These are phyloP conservation scores for Penicillium cataractarum DNA, from an alignment of 495 filamentous ascomycete genomes.

Conservation along the genomic window DNA sequence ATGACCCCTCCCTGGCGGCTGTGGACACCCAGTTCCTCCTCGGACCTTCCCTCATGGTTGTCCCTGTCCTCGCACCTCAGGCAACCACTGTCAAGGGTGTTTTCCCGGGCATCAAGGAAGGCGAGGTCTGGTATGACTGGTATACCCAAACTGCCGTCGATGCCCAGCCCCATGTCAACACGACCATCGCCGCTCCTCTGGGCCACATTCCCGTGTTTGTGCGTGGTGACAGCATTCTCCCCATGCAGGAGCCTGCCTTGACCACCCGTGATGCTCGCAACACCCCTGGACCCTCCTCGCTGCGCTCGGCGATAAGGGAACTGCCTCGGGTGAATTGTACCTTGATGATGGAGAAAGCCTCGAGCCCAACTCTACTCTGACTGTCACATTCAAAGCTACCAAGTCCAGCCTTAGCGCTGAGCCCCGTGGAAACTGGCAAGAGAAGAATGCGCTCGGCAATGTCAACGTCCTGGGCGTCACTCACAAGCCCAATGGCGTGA, in stretches of 20 bases:
- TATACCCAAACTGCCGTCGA: slow-evolving; percentile 62
- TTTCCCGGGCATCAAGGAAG: slow-evolving; percentile 70
- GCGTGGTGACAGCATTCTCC: slow-evolving; percentile 69
- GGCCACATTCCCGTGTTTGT: slow-evolving; percentile 80
- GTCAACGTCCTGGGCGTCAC: slow-evolving; percentile 69
- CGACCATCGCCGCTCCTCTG: slow-evolving; percentile 73
- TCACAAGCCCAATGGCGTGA: slow-evolving; percentile 45
- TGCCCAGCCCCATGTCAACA: slow-evolving; percentile 62
- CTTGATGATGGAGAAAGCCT: slow-evolving; percentile 84
- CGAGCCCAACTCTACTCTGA: slow-evolving; percentile 56
- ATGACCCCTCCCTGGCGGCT: slow-evolving; percentile 69
- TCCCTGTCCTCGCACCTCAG: slow-evolving; percentile 70
- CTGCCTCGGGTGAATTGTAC: slow-evolving; percentile 70
- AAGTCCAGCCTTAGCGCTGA: slow-evolving; percentile 49
- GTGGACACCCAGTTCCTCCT: slow-evolving; percentile 80
- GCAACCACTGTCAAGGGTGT: slow-evolving; percentile 71
- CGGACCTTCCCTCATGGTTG: slow-evolving; percentile 69
- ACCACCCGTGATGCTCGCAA: slow-evolving; percentile 66
- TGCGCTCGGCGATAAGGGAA: slow-evolving; percentile 58
- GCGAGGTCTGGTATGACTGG: slow-evolving; percentile 82
- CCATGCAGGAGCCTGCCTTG: slow-evolving; percentile 70
- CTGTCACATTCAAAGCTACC: slow-evolving; percentile 59
- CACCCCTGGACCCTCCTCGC: slow-evolving; percentile 71
- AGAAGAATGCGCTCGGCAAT: slow-evolving; percentile 64
- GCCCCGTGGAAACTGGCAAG: slow-evolving; percentile 57